Evolutionary conservation across 148 eudicot species (phyloP).

Genomic region (Amaranthus hypochondriacus): DNA sequence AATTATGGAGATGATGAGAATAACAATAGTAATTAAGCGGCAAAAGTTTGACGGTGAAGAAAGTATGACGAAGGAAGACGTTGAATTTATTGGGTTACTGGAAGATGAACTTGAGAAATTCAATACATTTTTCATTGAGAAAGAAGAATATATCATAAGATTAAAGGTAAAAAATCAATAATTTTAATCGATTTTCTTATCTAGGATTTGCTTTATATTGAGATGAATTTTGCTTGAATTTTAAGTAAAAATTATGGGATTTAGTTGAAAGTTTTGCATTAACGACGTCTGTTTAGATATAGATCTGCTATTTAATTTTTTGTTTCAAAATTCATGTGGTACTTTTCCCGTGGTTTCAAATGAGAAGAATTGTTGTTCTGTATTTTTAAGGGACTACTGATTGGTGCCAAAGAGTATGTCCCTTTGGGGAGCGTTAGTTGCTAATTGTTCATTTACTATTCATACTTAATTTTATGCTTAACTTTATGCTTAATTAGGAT

Average conservation of each 20-base stretch:
- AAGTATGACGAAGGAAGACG: slow-evolving; percentile 59
- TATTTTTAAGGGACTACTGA: background rate
- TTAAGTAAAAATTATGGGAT: background rate
- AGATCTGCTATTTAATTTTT: background rate
- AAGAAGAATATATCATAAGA: slow-evolving; percentile 89
- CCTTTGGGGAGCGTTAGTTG: background rate
- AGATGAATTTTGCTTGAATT: background rate
- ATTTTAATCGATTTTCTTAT: too few species aligned
- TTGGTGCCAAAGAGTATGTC: slow-evolving; percentile 10
- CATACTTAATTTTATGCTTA: background rate
- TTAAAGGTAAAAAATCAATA: slow-evolving; percentile 51
- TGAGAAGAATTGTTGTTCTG: slow-evolving; percentile 9
- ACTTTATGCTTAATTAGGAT: slow-evolving; percentile 5
- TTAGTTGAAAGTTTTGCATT: too few species aligned
- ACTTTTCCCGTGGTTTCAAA: slow-evolving; percentile 3
- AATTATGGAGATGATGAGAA: slow-evolving; percentile 14
- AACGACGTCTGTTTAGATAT: background rate
- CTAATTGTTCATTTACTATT: slow-evolving; percentile 5
- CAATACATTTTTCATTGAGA: slow-evolving; percentile 75
- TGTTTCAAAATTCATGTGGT: background rate
- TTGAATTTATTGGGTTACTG: slow-evolving; percentile 57
- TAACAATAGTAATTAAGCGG: slow-evolving; percentile 33
- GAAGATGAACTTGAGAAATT: slow-evolving; percentile 90
- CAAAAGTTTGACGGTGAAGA: slow-evolving; percentile 33
- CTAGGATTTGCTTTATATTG: background rate